Conservation (phyloP, 768 basidiomycete genomes). For the Tricholoma flavovirens region DNA sequence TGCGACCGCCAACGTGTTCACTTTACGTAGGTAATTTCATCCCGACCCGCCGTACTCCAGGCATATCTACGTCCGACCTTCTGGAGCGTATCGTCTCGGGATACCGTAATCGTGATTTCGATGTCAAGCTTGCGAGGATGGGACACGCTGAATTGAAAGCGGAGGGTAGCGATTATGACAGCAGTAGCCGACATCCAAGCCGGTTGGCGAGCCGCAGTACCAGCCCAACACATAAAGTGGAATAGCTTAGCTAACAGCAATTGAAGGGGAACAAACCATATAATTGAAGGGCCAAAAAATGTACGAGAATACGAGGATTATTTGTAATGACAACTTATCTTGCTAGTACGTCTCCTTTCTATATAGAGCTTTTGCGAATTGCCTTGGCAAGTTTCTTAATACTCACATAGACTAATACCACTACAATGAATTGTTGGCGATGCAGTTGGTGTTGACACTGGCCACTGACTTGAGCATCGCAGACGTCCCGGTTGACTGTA, state of each 20-base stretch:
- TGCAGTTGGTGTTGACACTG: no score
- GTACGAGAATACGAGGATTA: background rate
- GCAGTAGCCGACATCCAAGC: constrained; percentile 28
- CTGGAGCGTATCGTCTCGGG: constrained; percentile 87
- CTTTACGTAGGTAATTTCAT: constrained; percentile 74
- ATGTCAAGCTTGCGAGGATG: constrained; percentile 86
- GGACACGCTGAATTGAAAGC: constrained; percentile 69
- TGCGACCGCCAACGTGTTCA: background rate
- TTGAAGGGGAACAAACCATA: background rate
- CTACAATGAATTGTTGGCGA: background rate
- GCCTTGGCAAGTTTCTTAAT: background rate
- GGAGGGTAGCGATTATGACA: constrained; percentile 53
- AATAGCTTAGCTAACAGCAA: background rate
- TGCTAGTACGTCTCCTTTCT: background rate
- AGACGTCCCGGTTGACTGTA: background rate
- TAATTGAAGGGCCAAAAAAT: background rate
- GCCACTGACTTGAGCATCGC: background rate
- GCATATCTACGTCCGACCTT: constrained; percentile 89
- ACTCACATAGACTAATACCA: background rate
- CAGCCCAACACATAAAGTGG: constrained; percentile 16
- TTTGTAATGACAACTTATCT: background rate
- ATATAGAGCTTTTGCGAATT: background rate
- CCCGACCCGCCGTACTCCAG: constrained; percentile 91
- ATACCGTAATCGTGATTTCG: constrained; percentile 82
- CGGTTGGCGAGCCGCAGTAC: constrained; percentile 26